Conservation (phyloP, 768 basidiomycete species). For the Mycena polygramma region DNA sequence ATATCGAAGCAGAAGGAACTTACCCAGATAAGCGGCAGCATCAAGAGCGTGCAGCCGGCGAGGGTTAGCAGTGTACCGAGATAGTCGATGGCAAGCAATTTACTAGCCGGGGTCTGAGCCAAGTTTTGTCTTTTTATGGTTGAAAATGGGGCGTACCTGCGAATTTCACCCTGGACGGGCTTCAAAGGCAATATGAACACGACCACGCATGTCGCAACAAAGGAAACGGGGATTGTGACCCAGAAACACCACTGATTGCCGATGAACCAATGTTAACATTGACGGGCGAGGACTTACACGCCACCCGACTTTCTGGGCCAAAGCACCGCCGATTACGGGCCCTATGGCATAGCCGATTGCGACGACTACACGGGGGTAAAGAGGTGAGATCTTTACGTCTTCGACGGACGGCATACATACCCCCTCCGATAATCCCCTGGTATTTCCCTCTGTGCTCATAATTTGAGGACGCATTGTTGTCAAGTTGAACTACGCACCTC, state of each 20-base stretch:
- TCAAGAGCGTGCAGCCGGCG: conserved; percentile 69
- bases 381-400: background rate
- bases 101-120: conserved; percentile 51
- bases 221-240: conserved; percentile 74
- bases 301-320: conserved; percentile 75
- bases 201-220: conserved; percentile 67
- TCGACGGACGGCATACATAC: conserved; percentile 16
- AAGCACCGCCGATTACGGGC: conserved; percentile 75
- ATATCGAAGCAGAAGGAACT: conserved; percentile 32
- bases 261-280: background rate
- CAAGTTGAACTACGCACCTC: conserved; percentile 51
- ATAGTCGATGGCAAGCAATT: conserved; percentile 76
- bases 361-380: conserved; percentile 41
- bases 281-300: conserved; percentile 53
- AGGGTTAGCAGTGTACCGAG: conserved; percentile 71
- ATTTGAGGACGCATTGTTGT: conserved; percentile 1
- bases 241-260: conserved; percentile 77
- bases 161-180: conserved; percentile 71
- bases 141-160: conserved; percentile 48
- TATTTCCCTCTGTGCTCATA: conserved; percentile 71
- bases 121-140: background rate
- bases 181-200: conserved; percentile 77
- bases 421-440: conserved; percentile 77
- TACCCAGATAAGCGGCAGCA: conserved; percentile 83
- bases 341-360: conserved; percentile 76